These are phyloP conservation scores for Ceratobasidium sp. DNA, from an alignment of 1,284 basidiomycete genomes.

Conservation along the genomic window DNA sequence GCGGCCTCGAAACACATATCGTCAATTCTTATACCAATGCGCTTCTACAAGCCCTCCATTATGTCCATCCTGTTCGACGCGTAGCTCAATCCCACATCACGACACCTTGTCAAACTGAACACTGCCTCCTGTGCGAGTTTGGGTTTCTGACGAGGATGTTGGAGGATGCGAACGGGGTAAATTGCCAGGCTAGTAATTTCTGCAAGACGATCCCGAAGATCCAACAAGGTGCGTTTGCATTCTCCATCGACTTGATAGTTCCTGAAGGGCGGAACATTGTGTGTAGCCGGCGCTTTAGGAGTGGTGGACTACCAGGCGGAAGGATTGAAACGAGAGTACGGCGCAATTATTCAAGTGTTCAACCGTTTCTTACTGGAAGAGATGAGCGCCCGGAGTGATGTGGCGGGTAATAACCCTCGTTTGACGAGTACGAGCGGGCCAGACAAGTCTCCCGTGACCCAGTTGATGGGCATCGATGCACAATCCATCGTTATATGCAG, in stretches of 20 bases:
- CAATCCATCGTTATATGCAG: conserved; percentile 82
- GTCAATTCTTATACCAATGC: conserved; percentile 98
- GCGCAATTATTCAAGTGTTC: conserved; percentile 92
- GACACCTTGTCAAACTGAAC: conserved; percentile 86
- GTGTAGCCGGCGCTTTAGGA: conserved; percentile 85
- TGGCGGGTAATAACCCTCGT: conserved; percentile 57
- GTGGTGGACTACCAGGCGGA: conserved; percentile 91
- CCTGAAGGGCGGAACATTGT: conserved; percentile 56
- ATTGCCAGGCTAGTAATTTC: conserved; percentile 97
- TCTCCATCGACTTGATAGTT: not conserved
- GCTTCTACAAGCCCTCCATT: conserved; percentile 91
- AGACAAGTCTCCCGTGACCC: conserved; percentile 73
- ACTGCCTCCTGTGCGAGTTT: conserved; percentile 95
- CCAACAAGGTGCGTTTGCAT: conserved; percentile 70
- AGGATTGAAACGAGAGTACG: conserved; percentile 78
- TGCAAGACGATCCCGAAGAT: conserved; percentile 89
- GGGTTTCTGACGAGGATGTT: conserved; percentile 97
- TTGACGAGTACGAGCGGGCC: conserved; percentile 52
- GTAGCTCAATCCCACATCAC: conserved; percentile 94
- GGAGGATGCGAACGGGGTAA: conserved; percentile 92
- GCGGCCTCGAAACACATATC: conserved; percentile 97
- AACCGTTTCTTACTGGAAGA: conserved; percentile 94
- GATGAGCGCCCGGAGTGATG: conserved; percentile 76
- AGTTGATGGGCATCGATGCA: conserved; percentile 82
- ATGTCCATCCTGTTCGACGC: conserved; percentile 80